Base-by-base conservation (phyloP, 139 green algal genomes). In the Nannochloris sp. region DNA sequence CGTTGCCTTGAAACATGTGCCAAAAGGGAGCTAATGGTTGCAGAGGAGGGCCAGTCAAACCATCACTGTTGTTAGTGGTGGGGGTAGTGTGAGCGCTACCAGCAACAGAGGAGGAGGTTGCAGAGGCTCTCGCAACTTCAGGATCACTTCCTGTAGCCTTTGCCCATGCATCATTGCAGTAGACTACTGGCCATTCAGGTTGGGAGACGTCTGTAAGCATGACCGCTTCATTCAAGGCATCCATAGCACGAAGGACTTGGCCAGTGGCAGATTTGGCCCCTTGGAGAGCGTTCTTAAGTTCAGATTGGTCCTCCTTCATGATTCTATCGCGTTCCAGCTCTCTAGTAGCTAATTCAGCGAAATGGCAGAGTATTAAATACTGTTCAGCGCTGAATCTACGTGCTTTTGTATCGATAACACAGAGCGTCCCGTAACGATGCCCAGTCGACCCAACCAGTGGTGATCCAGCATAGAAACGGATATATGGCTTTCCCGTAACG, bases 381-480 rank as follows among this genome's bases (percentile, higher is more conserved):
- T 75, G 72, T 54, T 90, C 73, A 0, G 84, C 71, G 30, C 78
- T 71, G 65, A 95, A 31, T 9, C 35, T 35, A 8, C 84, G 80
- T 25, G 83, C 78, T 60, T 72, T 46, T 36, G 42, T 66, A 73
- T 95, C 89, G 36, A 94, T 90, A 54, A 92, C 67, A 42, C 81
- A 88, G 39, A 95, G 72, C 4, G 81, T 84, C 23, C 88, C 87
- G 24, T 89, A 64, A n/a, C 82, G 78, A n/a, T 84, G 64, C 31
- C 81, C 81, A 36, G 68, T 56, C 14, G 65, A 74, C 24, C 71
- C 76, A 6, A 91, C 74, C n/a, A 94, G 69, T 1, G 87, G 87
- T 23, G 80, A 81, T 47, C 87, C 89, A 0, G 85, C 87, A 69
- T 95, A 93, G 77, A 92, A 94, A 31, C 84, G 81, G 53, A 95